These are phyloP conservation scores for Acephala macrosclerotiorum DNA, from an alignment of 2,329 filamentous ascomycete genomes.

Conservation along the genomic window DNA sequence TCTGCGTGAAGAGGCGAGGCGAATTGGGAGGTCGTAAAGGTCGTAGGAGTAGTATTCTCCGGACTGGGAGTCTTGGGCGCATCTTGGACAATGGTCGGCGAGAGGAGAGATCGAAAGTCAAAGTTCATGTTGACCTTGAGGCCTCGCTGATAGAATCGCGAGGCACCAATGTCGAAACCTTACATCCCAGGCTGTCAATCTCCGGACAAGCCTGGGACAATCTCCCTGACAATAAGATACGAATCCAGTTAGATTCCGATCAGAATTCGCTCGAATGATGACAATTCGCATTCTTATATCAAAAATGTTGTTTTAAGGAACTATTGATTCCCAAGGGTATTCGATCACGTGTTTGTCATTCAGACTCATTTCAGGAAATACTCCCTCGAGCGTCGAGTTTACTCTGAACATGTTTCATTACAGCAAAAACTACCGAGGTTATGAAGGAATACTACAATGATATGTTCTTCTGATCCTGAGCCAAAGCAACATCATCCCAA, in stretches of 20 bases:
- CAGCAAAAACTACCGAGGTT: not conserved
- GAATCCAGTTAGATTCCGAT: too few relatives aligned
- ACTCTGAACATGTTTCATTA: not conserved
- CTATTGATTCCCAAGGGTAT: too few relatives aligned
- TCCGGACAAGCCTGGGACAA: too few relatives aligned
- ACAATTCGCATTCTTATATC: too few relatives aligned
- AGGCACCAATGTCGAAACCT: not conserved
- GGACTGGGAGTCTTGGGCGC: conserved; percentile 44
- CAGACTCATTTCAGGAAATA: too few relatives aligned
- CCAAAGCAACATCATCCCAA: not conserved
- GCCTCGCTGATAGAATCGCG: not conserved
- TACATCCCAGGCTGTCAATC: too few relatives aligned
- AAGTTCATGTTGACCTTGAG: too few relatives aligned
- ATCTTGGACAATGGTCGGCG: conserved; percentile 28
- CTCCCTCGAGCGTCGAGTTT: not conserved
- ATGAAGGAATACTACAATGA: not conserved
- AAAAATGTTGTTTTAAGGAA: too few relatives aligned
- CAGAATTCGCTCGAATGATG: too few relatives aligned
- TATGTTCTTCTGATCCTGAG: not conserved
- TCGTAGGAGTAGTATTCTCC: conserved; percentile 50
- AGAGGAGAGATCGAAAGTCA: not conserved
- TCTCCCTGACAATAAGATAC: too few relatives aligned
- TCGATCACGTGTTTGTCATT: too few relatives aligned
- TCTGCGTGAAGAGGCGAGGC: conserved; percentile 64
- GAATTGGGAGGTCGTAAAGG: conserved; percentile 47